Base-by-base conservation (phyloP, 1,284 basidiomycete genomes). In the Puccinia horiana region DNA sequence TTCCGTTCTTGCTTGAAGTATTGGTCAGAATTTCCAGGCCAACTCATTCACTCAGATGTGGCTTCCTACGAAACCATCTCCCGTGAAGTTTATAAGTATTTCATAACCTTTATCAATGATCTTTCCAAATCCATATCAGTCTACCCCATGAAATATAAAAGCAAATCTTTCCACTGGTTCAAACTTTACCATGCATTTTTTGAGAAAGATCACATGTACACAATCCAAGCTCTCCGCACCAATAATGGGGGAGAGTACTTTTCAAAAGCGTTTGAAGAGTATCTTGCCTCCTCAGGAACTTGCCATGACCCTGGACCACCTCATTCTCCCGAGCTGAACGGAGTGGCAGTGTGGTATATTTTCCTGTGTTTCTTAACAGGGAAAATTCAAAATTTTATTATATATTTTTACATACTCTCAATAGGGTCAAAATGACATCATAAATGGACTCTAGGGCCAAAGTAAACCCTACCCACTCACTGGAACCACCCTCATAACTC, bases 301-400 rank as follows among this genome's bases (percentile, higher is more conserved):
- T 14, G 12, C 0, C 63, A 67, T 63, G 40, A 78, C 29, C 76
- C 58, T 5, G 76, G 76, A 14, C 76, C 61, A 2, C 76, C 76
- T 6, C 58, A 78, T n/a, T 79, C 77, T 23, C 77, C 65, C 0
- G 32, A 79, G n/a, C 44, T 70, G 4, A 79, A 79, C 40, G 77
- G 77, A 2, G 77, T 79, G 5, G 63, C 77, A n/a, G n/a, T n/a
- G n/a, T n/a, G n/a, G n/a, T n/a, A n/a, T n/a, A n/a, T n/a, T n/a
- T n/a, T n/a, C n/a, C n/a, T n/a, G n/a, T n/a, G n/a, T n/a, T n/a
- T n/a, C n/a, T n/a, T n/a, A n/a, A n/a, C n/a, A n/a, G n/a, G n/a
- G n/a, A n/a, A n/a, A n/a, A n/a, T n/a, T n/a, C n/a, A n/a, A n/a
- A n/a, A n/a, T n/a, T n/a, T n/a, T n/a, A n/a, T n/a, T n/a, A n/a